Conservation (phyloP, 805 yeast genomes). For the Nakazawaea laoshanensis region DNA sequence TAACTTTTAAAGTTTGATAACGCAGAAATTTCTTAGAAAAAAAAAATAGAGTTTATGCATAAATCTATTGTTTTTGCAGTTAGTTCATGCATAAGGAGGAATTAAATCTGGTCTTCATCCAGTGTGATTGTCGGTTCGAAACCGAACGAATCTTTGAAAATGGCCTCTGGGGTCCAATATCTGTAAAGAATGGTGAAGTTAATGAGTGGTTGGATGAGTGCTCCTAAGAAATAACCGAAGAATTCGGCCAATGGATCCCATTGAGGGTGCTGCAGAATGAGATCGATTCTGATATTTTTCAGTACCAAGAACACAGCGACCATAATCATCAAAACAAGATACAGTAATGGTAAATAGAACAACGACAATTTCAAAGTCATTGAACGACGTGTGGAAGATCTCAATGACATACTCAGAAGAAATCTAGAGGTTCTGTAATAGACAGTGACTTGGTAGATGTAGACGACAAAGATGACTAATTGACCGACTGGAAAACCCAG, state of each 20-base stretch:
- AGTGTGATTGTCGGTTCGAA: slow-evolving; percentile 4
- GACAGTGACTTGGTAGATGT: slow-evolving; percentile 2
- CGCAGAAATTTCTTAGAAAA: slow-evolving; percentile 1
- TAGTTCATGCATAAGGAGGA: not conserved
- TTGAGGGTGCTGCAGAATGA: no score
- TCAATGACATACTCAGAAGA: slow-evolving; percentile 3
- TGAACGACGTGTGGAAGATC: slow-evolving; percentile 5
- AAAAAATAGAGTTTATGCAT: not conserved
- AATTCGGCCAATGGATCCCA: slow-evolving; percentile 2
- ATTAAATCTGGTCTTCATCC: not conserved
- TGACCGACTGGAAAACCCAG: no score
- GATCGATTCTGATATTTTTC: no score
- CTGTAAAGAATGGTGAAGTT: slow-evolving; percentile 1
- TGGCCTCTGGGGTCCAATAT: slow-evolving; percentile 8
- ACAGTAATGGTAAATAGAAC: slow-evolving; percentile 5
- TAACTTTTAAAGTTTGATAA: not conserved
- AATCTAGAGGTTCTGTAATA: slow-evolving; percentile 2
- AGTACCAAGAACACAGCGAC: not conserved
- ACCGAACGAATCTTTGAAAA: slow-evolving; percentile 4
- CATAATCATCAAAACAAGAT: not conserved
- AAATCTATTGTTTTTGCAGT: not conserved
- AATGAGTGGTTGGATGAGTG: slow-evolving; percentile 1
- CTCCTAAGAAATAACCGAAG: not conserved
- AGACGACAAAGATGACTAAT: not conserved
- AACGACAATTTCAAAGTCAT: slow-evolving; percentile 6